Conservation (phyloP, 257 asterid species). For the Jacaranda mimosifolia region DNA sequence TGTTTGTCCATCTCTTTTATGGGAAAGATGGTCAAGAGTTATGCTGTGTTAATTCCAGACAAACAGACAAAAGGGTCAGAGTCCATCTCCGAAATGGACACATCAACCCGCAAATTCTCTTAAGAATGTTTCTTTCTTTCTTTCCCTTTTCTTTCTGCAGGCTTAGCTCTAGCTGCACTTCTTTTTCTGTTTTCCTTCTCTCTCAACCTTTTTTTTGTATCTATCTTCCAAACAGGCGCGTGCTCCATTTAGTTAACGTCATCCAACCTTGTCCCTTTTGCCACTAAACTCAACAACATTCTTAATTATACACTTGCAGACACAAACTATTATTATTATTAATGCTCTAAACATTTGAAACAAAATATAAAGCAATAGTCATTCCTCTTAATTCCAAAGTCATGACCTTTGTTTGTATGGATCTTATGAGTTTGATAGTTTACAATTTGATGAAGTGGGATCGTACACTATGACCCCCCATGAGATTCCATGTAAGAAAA, state of each 20-base stretch:
- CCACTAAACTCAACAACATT: slow-evolving; percentile 19
- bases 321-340: neutral
- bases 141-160: slow-evolving; percentile 33
- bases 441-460: too few relatives aligned
- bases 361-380: neutral
- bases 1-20: neutral
- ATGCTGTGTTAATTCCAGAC: slow-evolving; percentile 54
- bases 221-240: slow-evolving; percentile 46
- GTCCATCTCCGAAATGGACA: slow-evolving; percentile 38
- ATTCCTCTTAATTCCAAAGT: neutral
- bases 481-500: too few relatives aligned
- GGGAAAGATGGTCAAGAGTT: slow-evolving; percentile 32
- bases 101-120: slow-evolving; percentile 26
- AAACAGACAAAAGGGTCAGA: slow-evolving; percentile 61
- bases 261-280: slow-evolving; percentile 27
- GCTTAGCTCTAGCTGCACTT: slow-evolving; percentile 12
- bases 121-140: slow-evolving; percentile 22
- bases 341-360: neutral
- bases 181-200: neutral
- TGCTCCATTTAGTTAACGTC: slow-evolving; percentile 43
- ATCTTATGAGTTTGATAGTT: neutral
- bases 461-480: too few relatives aligned
- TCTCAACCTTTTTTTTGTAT: slow-evolving; percentile 1
- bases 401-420: neutral
- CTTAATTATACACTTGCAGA: neutral